Evolutionary conservation across 169 alveolate genomes (phyloP).

Genomic region (Cryptosporidium canis): DNA sequence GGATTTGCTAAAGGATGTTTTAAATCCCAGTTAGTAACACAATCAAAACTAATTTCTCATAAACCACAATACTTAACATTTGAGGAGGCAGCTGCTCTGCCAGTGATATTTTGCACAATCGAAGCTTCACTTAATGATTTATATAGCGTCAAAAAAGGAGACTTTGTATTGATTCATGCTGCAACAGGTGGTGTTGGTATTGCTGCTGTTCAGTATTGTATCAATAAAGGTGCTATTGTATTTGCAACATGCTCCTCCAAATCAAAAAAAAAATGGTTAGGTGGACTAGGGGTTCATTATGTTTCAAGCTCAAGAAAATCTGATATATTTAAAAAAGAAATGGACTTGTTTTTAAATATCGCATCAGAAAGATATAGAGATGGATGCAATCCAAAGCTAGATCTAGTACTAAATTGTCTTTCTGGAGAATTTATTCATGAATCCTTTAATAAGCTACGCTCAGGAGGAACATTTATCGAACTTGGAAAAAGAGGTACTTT

Average conservation of each 20-base stretch:
- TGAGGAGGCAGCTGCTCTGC: slow-evolving; percentile 76
- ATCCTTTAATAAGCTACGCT: slow-evolving; percentile 49
- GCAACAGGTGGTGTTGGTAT: slow-evolving; percentile 78
- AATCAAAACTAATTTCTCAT: slow-evolving; percentile 49
- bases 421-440: slow-evolving; percentile 68
- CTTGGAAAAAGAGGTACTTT: slow-evolving; percentile 49
- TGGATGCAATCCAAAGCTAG: slow-evolving; percentile 15
- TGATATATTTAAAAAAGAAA: slow-evolving; percentile 16
- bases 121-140: slow-evolving; percentile 75
- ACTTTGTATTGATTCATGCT: slow-evolving; percentile 73
- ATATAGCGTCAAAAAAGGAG: slow-evolving; percentile 76
- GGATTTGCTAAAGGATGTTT: slow-evolving; percentile 66
- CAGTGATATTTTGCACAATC: slow-evolving; percentile 70
- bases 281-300: slow-evolving; percentile 69
- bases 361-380: slow-evolving; percentile 56
- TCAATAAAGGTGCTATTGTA: slow-evolving; percentile 69
- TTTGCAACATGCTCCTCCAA: slow-evolving; percentile 70
- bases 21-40: slow-evolving; percentile 36
- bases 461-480: slow-evolving; percentile 72
- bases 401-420: slow-evolving; percentile 74
- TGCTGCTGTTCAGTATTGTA: slow-evolving; percentile 72
- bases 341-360: neutral
- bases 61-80: slow-evolving; percentile 48
- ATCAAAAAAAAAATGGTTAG: slow-evolving; percentile 37
- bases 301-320: slow-evolving; percentile 71